Evolutionary conservation across 352 stramenopile genomes (phyloP).

Genomic region (Phytophthora litchii): DNA sequence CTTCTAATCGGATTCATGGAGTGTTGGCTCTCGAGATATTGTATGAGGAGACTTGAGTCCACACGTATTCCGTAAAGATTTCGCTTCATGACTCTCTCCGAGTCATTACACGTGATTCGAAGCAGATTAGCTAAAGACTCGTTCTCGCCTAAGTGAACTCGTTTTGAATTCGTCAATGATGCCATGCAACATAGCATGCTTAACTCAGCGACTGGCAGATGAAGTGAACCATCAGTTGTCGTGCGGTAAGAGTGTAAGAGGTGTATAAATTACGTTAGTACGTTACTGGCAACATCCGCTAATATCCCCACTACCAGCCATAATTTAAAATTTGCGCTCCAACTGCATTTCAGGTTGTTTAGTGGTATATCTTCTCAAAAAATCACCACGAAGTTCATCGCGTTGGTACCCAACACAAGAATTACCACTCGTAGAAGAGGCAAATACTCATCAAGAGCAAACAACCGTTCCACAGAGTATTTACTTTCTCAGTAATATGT

Average conservation of each 20-base stretch:
- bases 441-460: constrained; percentile 23
- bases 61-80: constrained; percentile 12
- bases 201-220: constrained; percentile 12
- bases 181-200: constrained; percentile 1
- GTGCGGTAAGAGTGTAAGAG: background rate
- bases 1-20: background rate
- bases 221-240: constrained; percentile 10
- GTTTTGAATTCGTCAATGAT: constrained; percentile 11
- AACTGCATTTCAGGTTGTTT: constrained; percentile 6
- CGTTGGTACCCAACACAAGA: constrained; percentile 11
- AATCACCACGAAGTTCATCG: constrained; percentile 14
- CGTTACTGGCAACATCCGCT: constrained; percentile 14
- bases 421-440: constrained; percentile 1
- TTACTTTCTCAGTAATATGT: constrained; percentile 14
- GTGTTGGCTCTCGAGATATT: background rate
- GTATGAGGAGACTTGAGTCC: constrained; percentile 9
- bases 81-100: constrained; percentile 7
- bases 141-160: background rate
- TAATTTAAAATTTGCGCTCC: constrained; percentile 22
- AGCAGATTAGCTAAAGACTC: constrained; percentile 8
- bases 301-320: constrained; percentile 25
- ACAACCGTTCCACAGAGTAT: constrained; percentile 17
- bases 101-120: constrained; percentile 10
- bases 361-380: constrained; percentile 22
- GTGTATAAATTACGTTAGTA: constrained; percentile 1